Percentiles rank a stretch among this genome's conserved stretches.
Conservation (phyloP, 345 rosid genomes). For the Pugionium dolabratum region DNA sequence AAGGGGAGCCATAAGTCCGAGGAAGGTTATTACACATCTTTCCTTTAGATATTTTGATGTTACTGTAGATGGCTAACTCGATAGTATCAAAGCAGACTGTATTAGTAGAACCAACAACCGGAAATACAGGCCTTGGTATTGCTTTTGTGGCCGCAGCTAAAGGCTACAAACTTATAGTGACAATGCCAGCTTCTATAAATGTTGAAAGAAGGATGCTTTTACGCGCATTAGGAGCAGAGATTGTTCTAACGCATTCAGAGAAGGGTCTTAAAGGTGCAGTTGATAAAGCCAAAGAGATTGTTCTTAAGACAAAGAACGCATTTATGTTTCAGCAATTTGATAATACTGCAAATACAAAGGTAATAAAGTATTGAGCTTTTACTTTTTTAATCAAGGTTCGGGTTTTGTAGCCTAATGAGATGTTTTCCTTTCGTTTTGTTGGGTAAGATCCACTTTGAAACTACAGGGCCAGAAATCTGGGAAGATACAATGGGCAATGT, state of each 20-base stretch:
- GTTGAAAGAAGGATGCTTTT: slow-evolving; percentile 81
- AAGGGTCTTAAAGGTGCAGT: slow-evolving; percentile 87
- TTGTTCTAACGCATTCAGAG: slow-evolving; percentile 79
- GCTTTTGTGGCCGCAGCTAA: slow-evolving; percentile 89
- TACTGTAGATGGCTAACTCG: slow-evolving; percentile 25
- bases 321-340: slow-evolving; percentile 86
- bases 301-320: slow-evolving; percentile 60
- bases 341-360: slow-evolving; percentile 74
- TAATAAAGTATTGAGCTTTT: slow-evolving; percentile 18
- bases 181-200: slow-evolving; percentile 90
- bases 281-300: slow-evolving; percentile 84
- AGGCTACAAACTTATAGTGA: slow-evolving; percentile 78
- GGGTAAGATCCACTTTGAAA: slow-evolving; percentile 81
- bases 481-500: slow-evolving; percentile 71
- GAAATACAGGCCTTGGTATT: slow-evolving; percentile 88
- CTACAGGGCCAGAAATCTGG: slow-evolving; percentile 97
- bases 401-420: slow-evolving; percentile 8
- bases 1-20: slow-evolving; percentile 69
- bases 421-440: slow-evolving; percentile 6
- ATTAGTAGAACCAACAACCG: slow-evolving; percentile 82
- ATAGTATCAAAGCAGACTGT: slow-evolving; percentile 50
- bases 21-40: slow-evolving; percentile 55
- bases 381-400: not conserved
- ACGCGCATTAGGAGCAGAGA: slow-evolving; percentile 87
- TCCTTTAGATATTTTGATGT: not conserved